These are phyloP conservation scores for Pichia heedii DNA, from an alignment of 805 yeast genomes.

Conservation along the genomic window DNA sequence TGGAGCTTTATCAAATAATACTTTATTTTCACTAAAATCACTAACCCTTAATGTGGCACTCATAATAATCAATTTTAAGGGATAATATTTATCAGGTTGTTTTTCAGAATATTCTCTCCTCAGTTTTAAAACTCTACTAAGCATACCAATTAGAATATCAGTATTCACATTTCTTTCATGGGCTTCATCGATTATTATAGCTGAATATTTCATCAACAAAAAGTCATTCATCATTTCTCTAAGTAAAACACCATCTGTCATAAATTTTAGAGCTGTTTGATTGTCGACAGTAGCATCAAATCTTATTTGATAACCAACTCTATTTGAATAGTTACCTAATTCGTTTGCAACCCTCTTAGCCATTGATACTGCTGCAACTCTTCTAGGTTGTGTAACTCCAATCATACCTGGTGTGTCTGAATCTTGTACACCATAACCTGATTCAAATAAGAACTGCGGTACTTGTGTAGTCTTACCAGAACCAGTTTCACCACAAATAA, in stretches of 20 bases:
- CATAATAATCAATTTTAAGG: conserved; percentile 83
- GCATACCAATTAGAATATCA: conserved; percentile 90
- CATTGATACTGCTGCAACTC: conserved; percentile 93
- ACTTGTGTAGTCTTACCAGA: conserved; percentile 98
- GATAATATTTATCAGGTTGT: conserved; percentile 42
- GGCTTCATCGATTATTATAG: conserved; percentile 90
- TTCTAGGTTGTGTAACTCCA: conserved; percentile 91
- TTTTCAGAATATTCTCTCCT: conserved; percentile 46
- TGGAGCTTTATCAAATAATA: conserved; percentile 63
- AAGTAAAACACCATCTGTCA: conserved; percentile 91
- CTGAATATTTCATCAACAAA: conserved; percentile 70
- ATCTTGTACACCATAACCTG: conserved; percentile 68
- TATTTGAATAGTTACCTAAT: conserved; percentile 58
- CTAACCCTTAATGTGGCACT: conserved; percentile 93
- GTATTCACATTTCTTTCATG: conserved; percentile 96
- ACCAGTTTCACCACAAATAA: conserved; percentile 96
- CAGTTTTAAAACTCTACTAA: conserved; percentile 74
- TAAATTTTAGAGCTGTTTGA: conserved; percentile 70
- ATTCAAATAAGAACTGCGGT: conserved; percentile 89
- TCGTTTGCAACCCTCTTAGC: conserved; percentile 72
- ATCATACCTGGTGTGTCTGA: conserved; percentile 82
- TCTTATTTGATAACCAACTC: conserved; percentile 76
- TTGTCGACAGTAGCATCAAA: conserved; percentile 61
- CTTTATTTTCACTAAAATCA: conserved; percentile 79
- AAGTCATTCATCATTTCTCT: conserved; percentile 92